Conservation (phyloP, 805 yeast species). For the Pichia nakasei region DNA sequence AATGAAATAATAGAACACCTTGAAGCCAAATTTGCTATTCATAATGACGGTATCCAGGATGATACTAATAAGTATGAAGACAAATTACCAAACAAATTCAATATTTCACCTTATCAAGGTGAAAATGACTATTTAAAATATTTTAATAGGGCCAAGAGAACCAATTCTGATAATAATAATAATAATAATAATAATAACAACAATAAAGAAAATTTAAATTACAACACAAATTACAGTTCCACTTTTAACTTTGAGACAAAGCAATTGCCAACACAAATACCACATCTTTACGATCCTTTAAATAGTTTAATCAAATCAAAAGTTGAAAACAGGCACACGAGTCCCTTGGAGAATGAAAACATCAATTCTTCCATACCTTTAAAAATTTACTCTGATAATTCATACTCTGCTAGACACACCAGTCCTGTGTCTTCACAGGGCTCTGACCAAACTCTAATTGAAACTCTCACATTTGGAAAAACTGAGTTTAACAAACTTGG, state of each 20-base stretch:
- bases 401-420: not conserved
- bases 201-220: no score
- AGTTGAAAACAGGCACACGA: not conserved
- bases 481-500: not conserved
- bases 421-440: constrained; percentile 6
- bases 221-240: no score
- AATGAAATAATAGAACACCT: no score
- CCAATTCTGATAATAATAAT: no score
- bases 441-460: constrained; percentile 5
- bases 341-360: not conserved
- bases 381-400: constrained; percentile 2
- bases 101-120: not conserved
- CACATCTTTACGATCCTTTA: constrained; percentile 3
- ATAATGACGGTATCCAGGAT: no score
- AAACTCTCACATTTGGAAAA: not conserved
- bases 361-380: constrained; percentile 3
- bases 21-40: no score
- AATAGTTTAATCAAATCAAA: not conserved
- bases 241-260: not conserved
- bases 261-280: not conserved
- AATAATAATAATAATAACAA: no score
- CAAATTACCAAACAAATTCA: not conserved
- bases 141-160: not conserved
- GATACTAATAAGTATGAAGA: not conserved
- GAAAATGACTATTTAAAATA: not conserved